These are phyloP conservation scores for Sonneratia caseolaris DNA, from an alignment of 345 rosid genomes.

Conservation along the genomic window DNA sequence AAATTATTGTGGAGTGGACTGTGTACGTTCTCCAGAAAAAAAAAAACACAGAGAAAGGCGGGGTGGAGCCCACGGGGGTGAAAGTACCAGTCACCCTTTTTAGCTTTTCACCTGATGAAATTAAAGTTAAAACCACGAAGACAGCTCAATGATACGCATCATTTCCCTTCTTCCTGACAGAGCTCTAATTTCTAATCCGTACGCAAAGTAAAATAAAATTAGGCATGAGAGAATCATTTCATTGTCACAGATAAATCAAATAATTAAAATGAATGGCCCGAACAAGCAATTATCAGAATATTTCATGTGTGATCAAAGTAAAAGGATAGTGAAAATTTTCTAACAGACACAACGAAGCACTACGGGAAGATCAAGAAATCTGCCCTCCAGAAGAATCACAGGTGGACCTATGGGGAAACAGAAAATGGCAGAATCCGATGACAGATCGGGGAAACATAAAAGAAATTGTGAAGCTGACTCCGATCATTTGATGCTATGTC, in stretches of 20 bases:
- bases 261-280: not conserved
- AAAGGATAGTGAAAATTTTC: not conserved
- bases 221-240: not conserved
- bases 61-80: constrained; percentile 19
- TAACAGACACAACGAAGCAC: not conserved
- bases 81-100: constrained; percentile 2
- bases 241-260: not conserved
- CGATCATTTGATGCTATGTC: not conserved
- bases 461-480: not conserved
- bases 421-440: not conserved
- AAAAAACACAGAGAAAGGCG: constrained; percentile 5
- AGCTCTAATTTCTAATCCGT: too few species aligned
- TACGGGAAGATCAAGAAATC: not conserved
- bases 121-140: too few species aligned
- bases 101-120: not conserved
- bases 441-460: not conserved
- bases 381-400: not conserved
- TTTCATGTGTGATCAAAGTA: not conserved
- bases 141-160: too few species aligned
- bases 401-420: not conserved
- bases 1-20: not conserved
- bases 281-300: not conserved
- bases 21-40: constrained; percentile 7
- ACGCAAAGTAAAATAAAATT: too few species aligned
- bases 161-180: too few species aligned